Evolutionary conservation across 768 basidiomycete genomes (phyloP), one percentile per base, ranked within the genome.

Genomic region (Boletus pseudo-olivaceus): DNA sequence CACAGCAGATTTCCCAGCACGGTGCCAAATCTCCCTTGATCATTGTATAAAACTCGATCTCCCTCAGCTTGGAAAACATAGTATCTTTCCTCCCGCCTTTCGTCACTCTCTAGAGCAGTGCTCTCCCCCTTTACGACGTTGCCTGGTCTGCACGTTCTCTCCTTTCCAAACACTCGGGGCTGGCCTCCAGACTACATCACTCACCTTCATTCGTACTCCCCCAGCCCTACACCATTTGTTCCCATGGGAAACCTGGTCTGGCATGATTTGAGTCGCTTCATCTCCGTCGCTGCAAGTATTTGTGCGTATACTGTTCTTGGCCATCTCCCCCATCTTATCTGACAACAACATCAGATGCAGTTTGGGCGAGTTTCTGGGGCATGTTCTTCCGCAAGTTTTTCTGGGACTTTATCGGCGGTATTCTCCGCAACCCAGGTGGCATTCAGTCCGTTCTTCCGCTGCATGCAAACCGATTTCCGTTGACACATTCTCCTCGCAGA

Each of bases 321-420:
- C 33, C 20, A 9, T 30, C 33, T 30, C 17, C 19, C 19, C 19
- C 11, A 29, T 49, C 58, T 54, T 29, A 51, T 55, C 60, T 58
- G 54, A 59, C 53, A 47, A 41, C 34, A 0, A 37, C 43, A 30
- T 27, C 57, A 92, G 90, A 90, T 68, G 81, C 84, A 53, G 74
- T 92, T 11, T 92, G 90, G 91, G 85, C 88, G 14, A 76, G 81
- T 32, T 85, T 89, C 73, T 95, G 82, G 74, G 93, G 84, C 17
- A 69, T 94, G 14, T 75, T 87, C 62, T 93, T 84, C 74, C 89
- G 92, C 72, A 96, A 96, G 75, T 96, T 92, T 81, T 94, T 96
- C 75, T 96, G 90, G 89, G 94, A 96, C 75, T 92, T 96, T 67
- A 74, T 93, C n/a, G 85, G 83, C 55, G 93, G 89, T 44, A 85